Evolutionary conservation across 495 filamentous ascomycete genomes (phyloP), one percentile per base, ranked within the genome.

Genomic region (Penicillium alfredii): DNA sequence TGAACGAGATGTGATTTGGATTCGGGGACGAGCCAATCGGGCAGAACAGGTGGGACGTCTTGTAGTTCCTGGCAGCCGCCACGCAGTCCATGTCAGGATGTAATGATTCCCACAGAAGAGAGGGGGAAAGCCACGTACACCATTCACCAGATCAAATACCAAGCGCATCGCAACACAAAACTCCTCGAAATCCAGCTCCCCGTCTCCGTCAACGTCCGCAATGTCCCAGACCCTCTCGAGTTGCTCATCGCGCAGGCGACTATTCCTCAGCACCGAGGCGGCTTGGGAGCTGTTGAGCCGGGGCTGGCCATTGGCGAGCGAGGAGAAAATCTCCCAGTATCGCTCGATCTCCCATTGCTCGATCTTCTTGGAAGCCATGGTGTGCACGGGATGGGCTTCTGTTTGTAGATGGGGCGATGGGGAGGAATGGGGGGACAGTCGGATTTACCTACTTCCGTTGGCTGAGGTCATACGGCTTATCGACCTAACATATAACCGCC

Each of bases 111-210:
- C n/a, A n/a, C n/a, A n/a, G n/a, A n/a, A n/a, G n/a, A 17, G 22
- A 4, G 15, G 26, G 12, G 26, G 26, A 12, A 14, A 4, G 13
- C 28, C 47, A 71, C 82, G 46, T 68, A 93, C 88, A 50, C 92
- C 92, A 62, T 98, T 98, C 21, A 97, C 82, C 31, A 97, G 55
- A 61, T 98, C 92, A 56, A 95, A 98, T 35, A 96, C 94, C 36
- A 98, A 64, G 58, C 92, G 74, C 93, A 98, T 97, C 15, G 92
- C 92, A 30, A 98, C 92, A 56, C 92, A 98, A 59, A 98, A 98
- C 68, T 98, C 92, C 64, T 97, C 92, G 67, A 98, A 98, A 66
- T 98, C 92, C 20, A 98, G 65, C 58, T 88, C 93, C 23, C 92
- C 92, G 66, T 98, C 92, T 45, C 83, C 85, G 58, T 98, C 92